A percentile compares a stretch with the other conserved stretches of the same genome.
Evolutionary conservation across 2,329 filamentous ascomycete genomes (phyloP).

Genomic region (Dothideomycetidae sp.): DNA sequence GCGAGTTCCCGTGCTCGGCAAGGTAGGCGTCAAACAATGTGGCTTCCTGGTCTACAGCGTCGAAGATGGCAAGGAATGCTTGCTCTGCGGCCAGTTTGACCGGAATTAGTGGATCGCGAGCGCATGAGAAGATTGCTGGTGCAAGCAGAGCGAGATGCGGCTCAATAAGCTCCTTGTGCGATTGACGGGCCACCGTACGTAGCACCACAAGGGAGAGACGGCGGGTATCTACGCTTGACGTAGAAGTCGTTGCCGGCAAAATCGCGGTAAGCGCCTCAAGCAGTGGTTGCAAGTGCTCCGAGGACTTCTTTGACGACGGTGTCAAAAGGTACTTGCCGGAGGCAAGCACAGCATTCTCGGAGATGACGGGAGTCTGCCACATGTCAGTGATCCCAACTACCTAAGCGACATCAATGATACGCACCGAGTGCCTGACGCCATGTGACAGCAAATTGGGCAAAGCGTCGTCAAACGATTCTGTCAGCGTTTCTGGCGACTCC

Average conservation of each 20-base stretch:
- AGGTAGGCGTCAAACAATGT: constrained; percentile 88
- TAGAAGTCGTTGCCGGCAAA: constrained; percentile 47
- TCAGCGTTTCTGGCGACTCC: constrained; percentile 59
- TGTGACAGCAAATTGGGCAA: constrained; percentile 63
- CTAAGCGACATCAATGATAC: too few relatives aligned
- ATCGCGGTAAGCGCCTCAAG: constrained; percentile 63
- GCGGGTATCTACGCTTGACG: constrained; percentile 66
- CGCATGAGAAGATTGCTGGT: constrained; percentile 72
- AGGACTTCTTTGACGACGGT: constrained; percentile 48
- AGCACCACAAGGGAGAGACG: constrained; percentile 76
- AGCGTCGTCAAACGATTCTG: constrained; percentile 56
- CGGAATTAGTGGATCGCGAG: constrained; percentile 83
- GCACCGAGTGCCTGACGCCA: constrained; percentile 63
- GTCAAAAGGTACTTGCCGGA: constrained; percentile 79
- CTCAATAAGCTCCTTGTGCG: constrained; percentile 58
- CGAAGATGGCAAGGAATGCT: constrained; percentile 82
- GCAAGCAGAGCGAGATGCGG: constrained; percentile 72
- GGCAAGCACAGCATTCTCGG: constrained; percentile 77
- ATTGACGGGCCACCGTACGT: constrained; percentile 66
- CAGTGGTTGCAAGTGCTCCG: constrained; percentile 63
- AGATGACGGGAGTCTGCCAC: constrained; percentile 62
- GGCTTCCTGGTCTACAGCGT: constrained; percentile 72
- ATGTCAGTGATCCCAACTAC: too few relatives aligned
- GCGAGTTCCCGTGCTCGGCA: constrained; percentile 46
- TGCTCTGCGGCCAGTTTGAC: constrained; percentile 92